These are phyloP conservation scores for Lycium ferocissimum DNA, from an alignment of 257 asterid genomes.

Conservation along the genomic window DNA sequence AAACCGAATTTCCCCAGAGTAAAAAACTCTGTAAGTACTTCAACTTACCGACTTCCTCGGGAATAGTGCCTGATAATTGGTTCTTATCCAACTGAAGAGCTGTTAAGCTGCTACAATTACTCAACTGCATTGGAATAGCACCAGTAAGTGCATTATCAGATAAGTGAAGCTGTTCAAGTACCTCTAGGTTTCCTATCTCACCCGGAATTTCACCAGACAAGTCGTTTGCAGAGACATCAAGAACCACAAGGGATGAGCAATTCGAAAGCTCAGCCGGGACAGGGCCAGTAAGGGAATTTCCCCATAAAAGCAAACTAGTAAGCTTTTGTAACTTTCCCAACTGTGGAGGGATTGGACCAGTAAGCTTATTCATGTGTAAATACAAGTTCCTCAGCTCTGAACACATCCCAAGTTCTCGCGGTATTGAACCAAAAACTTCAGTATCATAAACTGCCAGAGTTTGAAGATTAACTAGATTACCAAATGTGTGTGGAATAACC, in stretches of 20 bases:
- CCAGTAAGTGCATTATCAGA: slow-evolving; percentile 74
- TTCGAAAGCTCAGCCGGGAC: slow-evolving; percentile 68
- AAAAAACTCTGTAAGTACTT: slow-evolving; percentile 78
- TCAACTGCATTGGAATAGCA: slow-evolving; percentile 59
- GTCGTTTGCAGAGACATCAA: slow-evolving; percentile 74
- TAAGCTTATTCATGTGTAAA: slow-evolving; percentile 79
- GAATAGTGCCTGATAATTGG: slow-evolving; percentile 74
- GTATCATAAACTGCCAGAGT: slow-evolving; percentile 74
- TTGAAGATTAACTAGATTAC: slow-evolving; percentile 65
- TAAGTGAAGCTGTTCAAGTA: slow-evolving; percentile 79
- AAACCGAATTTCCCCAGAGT: slow-evolving; percentile 84
- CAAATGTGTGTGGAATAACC: slow-evolving; percentile 71
- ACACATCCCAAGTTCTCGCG: slow-evolving; percentile 69
- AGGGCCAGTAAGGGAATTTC: slow-evolving; percentile 67
- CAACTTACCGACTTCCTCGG: slow-evolving; percentile 65
- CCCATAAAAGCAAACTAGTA: slow-evolving; percentile 85
- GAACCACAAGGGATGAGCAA: slow-evolving; percentile 70
- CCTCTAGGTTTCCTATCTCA: slow-evolving; percentile 57
- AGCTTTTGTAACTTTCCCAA: slow-evolving; percentile 72
- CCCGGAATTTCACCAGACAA: slow-evolving; percentile 76
- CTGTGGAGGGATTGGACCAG: slow-evolving; percentile 71
- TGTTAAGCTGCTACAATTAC: slow-evolving; percentile 72
- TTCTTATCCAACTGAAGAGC: slow-evolving; percentile 83
- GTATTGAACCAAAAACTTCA: slow-evolving; percentile 75
- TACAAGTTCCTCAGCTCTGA: slow-evolving; percentile 72